phyloP scores from a whole-genome alignment of 2,329 filamentous ascomycete genomes.

The Aspergillus cejpii region DNA sequence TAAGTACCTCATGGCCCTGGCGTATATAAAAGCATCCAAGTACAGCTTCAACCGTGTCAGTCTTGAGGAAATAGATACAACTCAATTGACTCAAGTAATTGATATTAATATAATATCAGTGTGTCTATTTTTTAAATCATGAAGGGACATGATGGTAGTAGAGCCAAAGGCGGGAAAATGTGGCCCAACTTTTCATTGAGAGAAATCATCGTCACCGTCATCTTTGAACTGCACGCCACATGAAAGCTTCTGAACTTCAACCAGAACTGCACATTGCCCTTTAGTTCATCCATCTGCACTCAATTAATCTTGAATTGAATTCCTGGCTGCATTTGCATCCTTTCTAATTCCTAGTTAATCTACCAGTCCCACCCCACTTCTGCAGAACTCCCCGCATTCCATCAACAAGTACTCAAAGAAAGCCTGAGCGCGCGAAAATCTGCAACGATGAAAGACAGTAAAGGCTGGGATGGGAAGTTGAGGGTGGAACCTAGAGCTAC shows the following conservation, averaged over 20 bases:
- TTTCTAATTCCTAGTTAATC: no score
- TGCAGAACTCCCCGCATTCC: slow-evolving; percentile 18
- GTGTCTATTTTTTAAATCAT: neutral
- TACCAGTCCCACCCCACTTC: no score
- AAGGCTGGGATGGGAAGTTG: slow-evolving; percentile 45
- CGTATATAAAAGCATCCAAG: slow-evolving; percentile 26
- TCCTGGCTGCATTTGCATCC: no score
- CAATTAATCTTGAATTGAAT: no score
- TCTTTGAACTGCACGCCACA: no score
- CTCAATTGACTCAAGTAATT: slow-evolving; percentile 2
- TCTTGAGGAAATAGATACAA: neutral
- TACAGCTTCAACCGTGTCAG: slow-evolving; percentile 15
- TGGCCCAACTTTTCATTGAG: neutral
- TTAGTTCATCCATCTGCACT: no score
- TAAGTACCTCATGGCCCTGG: slow-evolving; percentile 23
- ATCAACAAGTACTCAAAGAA: slow-evolving; percentile 12
- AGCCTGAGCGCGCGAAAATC: neutral
- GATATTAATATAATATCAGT: neutral
- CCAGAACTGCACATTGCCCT: no score
- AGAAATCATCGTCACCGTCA: neutral
- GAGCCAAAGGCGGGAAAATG: neutral
- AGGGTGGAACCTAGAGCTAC: slow-evolving; percentile 60
- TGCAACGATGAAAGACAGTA: slow-evolving; percentile 36
- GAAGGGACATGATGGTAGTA: neutral
- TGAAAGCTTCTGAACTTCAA: no score